Evolutionary conservation across 2,329 filamentous ascomycete species (phyloP), one percentile per base, ranked within the genome.

Genomic region (Fusarium guadeloupense): DNA sequence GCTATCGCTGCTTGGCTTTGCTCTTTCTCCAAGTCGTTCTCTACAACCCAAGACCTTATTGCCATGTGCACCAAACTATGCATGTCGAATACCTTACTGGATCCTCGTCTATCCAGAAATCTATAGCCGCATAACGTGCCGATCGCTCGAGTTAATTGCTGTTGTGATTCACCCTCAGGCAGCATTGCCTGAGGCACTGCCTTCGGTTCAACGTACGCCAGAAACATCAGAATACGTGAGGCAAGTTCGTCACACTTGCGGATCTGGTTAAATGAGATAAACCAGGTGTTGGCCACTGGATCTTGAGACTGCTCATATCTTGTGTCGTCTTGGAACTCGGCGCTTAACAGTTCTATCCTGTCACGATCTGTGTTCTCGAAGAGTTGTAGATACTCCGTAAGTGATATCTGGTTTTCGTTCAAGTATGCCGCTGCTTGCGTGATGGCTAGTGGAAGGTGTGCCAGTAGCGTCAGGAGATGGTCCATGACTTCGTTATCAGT

Each of bases 181-280:
- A 77, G 58, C 1, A 81, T 60, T 1, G 74, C 73, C 49, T 53
- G 64, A 14, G 78, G 75, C 23, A 81, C 77, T 0, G 71, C 72
- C 54, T 76, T 77, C 2, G 74, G 71, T 55, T 78, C 74, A 41
- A 82, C 74, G 33, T 68, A 78, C 4, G 75, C 75, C 28, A 81
- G 72, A 51, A 81, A 79, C 1, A 67, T 72, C 1, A 83, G 67
- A 39, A 78, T 64, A 2, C 74, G 47, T 42, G 73, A 75, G 4
- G 78, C 78, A 10, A 62, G 35, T 19, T 23, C 5, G 43, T 13
- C 53, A 76, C 54, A 1, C 19, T 54, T 44, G 6, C 63, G 66
- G n/a, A 80, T 76, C 21, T 76, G 71, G 12, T 77, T 60, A 17
- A 82, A 78, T 0, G 78, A 80, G 7, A 81, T 67, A 1, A 77